These are phyloP conservation scores for Forsythia viridissima DNA, from an alignment of 257 asterid genomes.

Conservation along the genomic window DNA sequence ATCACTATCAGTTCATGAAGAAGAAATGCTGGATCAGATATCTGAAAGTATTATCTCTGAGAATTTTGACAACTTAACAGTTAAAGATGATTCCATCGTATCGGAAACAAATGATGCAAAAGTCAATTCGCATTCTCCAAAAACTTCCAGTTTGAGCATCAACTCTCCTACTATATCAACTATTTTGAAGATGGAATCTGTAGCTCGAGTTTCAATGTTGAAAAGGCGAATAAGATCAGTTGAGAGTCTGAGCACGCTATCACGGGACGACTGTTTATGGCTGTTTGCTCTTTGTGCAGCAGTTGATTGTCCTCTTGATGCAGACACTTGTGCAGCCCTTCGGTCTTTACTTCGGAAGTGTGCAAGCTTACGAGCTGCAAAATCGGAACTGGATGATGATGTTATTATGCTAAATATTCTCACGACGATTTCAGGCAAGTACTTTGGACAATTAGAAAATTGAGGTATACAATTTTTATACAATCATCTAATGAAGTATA, in stretches of 20 bases:
- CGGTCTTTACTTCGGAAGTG: conserved; percentile 82
- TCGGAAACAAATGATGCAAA: conserved; percentile 22
- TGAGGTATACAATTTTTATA: conserved; percentile 4
- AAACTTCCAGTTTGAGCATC: not conserved
- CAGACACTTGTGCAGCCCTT: conserved; percentile 75
- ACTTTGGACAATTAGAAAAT: conserved; percentile 80
- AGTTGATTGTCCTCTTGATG: conserved; percentile 75
- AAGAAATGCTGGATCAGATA: conserved; percentile 33
- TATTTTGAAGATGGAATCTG: conserved; percentile 62
- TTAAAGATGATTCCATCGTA: conserved; percentile 25
- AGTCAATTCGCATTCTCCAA: conserved; percentile 7
- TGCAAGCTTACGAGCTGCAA: conserved; percentile 75
- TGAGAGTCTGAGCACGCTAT: conserved; percentile 41
- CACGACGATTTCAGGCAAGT: conserved; percentile 69
- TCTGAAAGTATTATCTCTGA: conserved; percentile 33
- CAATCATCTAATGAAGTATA: not conserved
- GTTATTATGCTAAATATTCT: conserved; percentile 71
- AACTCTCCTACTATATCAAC: conserved; percentile 56
- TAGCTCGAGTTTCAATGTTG: conserved; percentile 67
- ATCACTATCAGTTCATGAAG: conserved; percentile 22
- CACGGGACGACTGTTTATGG: conserved; percentile 64
- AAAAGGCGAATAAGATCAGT: conserved; percentile 53
- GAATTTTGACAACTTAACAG: conserved; percentile 29
- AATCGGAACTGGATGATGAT: conserved; percentile 61
- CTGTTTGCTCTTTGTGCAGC: conserved; percentile 77